These are phyloP conservation scores for Coelastrella sp. DNA, from an alignment of 139 green algal genomes.

Conservation along the genomic window DNA sequence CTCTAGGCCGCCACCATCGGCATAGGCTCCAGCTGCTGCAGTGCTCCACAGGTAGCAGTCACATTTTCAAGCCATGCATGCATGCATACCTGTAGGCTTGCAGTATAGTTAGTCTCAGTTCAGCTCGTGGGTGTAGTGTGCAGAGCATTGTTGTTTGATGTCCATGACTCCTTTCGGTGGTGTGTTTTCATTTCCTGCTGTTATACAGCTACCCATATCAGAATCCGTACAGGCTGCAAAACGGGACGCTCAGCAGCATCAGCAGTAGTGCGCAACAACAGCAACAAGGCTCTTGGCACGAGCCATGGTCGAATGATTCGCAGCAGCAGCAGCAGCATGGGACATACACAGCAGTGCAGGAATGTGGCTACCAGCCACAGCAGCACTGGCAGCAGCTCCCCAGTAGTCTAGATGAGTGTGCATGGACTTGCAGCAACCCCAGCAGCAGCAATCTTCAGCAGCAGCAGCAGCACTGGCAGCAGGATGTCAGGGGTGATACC, in stretches of 20 bases:
- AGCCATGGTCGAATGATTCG: slow-evolving; percentile 2
- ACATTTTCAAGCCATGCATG: too few species aligned
- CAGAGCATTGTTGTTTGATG: not conserved
- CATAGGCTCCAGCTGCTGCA: too few species aligned
- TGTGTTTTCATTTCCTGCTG: not conserved
- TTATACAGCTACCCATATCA: slow-evolving; percentile 12
- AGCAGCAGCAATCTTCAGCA: not conserved
- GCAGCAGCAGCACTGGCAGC: not conserved
- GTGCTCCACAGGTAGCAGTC: too few species aligned
- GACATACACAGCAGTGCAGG: not conserved
- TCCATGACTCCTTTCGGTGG: not conserved
- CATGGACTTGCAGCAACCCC: not conserved
- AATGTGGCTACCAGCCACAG: not conserved
- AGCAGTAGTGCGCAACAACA: slow-evolving; percentile 28
- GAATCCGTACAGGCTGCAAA: slow-evolving; percentile 22
- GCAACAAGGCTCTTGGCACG: not conserved
- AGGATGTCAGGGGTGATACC: not conserved
- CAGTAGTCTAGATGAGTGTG: too few species aligned
- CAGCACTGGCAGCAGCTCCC: slow-evolving; percentile 14
- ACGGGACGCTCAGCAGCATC: too few species aligned
- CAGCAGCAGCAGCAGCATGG: slow-evolving; percentile 1
- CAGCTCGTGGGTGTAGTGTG: too few species aligned
- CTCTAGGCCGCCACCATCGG: too few species aligned
- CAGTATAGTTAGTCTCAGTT: too few species aligned
- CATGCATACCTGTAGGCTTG: too few species aligned